These are phyloP conservation scores for Penicillium verhagenii DNA, from an alignment of 495 filamentous ascomycete genomes.

Conservation along the genomic window DNA sequence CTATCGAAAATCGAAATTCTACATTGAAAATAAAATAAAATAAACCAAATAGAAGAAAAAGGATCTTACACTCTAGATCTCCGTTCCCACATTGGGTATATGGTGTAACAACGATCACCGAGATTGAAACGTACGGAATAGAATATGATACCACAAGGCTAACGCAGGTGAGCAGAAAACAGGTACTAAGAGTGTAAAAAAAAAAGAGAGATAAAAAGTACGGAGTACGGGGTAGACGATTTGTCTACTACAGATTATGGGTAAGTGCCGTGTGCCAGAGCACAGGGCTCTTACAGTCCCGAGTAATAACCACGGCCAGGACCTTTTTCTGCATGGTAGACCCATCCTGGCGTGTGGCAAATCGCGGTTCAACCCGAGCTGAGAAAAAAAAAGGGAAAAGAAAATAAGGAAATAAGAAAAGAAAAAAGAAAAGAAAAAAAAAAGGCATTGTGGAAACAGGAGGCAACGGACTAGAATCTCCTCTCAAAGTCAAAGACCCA, in stretches of 20 bases:
- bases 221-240: too few relatives aligned
- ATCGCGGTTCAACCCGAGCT: constrained; percentile 21
- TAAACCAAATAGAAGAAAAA: neutral
- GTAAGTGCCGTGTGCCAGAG: constrained; percentile 12
- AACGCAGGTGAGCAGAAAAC: too few relatives aligned
- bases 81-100: neutral
- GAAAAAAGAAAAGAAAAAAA: constrained; percentile 10
- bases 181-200: too few relatives aligned
- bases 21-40: neutral
- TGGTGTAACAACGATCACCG: neutral
- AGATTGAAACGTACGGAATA: neutral
- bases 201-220: constrained; percentile 5
- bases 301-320: constrained; percentile 19
- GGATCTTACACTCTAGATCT: constrained; percentile 2
- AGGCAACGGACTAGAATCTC: constrained; percentile 7
- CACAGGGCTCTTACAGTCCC: neutral
- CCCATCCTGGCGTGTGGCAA: constrained; percentile 16
- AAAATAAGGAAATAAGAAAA: constrained; percentile 2
- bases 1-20: neutral
- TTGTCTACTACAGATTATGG: neutral
- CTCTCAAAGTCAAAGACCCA: constrained; percentile 9
- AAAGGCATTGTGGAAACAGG: constrained; percentile 9
- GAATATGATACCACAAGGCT: neutral
- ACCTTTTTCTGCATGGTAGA: neutral
- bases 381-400: constrained; percentile 9